phyloP scores from a whole-genome alignment of 441 rosid species.

The Euphorbia celastroides region DNA sequence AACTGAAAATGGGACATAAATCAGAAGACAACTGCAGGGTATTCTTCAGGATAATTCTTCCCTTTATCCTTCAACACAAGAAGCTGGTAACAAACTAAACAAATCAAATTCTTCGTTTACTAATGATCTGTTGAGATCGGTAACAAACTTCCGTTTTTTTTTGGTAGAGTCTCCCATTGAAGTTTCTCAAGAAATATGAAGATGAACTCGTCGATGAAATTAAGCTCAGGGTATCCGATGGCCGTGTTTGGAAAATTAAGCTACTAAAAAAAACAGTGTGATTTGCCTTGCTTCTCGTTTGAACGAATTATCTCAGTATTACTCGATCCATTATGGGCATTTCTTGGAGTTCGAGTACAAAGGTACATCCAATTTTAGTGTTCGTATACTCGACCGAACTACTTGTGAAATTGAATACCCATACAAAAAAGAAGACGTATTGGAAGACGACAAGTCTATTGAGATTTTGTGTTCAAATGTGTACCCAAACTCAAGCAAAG shows the following conservation, averaged over 20 bases:
- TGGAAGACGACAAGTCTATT: neutral
- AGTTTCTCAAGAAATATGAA: conserved; percentile 19
- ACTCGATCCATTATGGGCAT: conserved; percentile 19
- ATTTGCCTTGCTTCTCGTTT: conserved; percentile 19
- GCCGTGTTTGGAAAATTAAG: conserved; percentile 4
- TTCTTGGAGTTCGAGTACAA: conserved; percentile 22
- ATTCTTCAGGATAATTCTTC: neutral
- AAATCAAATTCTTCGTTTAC: neutral
- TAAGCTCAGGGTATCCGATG: conserved; percentile 6
- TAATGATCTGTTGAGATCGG: neutral
- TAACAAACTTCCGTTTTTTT: neutral
- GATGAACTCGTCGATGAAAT: conserved; percentile 13
- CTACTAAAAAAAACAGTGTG: neutral
- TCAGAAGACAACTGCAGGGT: neutral
- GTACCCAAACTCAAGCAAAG: neutral
- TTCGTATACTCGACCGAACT: conserved; percentile 7
- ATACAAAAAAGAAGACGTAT: neutral
- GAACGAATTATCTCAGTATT: conserved; percentile 16
- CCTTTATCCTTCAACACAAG: neutral
- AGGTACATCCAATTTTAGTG: conserved; percentile 17
- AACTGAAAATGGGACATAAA: neutral
- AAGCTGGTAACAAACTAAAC: neutral
- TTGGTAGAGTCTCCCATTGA: conserved; percentile 21
- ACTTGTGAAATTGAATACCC: conserved; percentile 16
- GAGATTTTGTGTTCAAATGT: neutral